Conservation (phyloP, 331 rosid species). For the Telfairia occidentalis region DNA sequence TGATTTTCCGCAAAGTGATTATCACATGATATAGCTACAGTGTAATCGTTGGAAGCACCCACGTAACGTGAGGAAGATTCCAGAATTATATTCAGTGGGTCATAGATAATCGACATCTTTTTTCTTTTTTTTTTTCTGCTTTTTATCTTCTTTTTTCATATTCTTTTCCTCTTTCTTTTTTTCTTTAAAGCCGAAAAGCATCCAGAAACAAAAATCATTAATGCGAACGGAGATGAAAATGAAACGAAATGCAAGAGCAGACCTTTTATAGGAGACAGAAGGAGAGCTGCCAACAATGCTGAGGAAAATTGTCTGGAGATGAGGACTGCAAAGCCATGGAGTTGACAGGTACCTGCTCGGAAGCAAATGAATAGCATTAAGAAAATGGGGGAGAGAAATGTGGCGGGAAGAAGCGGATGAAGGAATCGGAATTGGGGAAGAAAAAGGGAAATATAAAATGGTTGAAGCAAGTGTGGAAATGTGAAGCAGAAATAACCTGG, state of each 20-base stretch:
- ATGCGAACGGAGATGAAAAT: background rate
- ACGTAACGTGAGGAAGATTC: background rate
- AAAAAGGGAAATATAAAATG: too few relatives aligned
- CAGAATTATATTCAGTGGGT: background rate
- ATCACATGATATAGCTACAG: background rate
- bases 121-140: background rate
- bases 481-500: constrained; percentile 8
- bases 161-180: background rate
- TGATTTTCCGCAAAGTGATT: background rate
- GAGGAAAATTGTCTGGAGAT: constrained; percentile 67
- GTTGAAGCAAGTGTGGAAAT: background rate
- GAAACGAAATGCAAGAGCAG: background rate
- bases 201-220: background rate
- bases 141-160: background rate
- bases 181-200: background rate
- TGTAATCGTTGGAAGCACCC: background rate
- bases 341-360: constrained; percentile 45
- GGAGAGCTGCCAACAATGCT: constrained; percentile 62
- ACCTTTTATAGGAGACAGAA: constrained; percentile 55
- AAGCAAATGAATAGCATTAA: background rate
- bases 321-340: constrained; percentile 85
- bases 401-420: background rate
- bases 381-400: background rate
- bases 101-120: background rate
- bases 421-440: background rate